A percentile compares a stretch with the other conserved stretches of the same genome.
phyloP scores from a whole-genome alignment of 2,329 filamentous ascomycete genomes.

The Aureobasidium sp. region DNA sequence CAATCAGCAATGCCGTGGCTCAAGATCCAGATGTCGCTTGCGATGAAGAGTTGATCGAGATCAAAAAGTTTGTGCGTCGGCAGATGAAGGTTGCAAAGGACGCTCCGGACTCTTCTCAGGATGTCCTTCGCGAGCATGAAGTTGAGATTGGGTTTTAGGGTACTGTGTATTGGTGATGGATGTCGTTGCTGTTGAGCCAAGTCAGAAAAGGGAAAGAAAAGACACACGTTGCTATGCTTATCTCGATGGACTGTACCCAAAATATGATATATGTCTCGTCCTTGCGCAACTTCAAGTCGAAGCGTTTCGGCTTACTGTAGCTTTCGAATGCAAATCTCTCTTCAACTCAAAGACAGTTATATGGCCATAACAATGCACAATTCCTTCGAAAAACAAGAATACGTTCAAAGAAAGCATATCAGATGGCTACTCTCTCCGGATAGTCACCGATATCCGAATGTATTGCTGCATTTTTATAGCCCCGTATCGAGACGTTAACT shows the following conservation, averaged over 20 bases:
- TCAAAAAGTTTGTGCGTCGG: background rate
- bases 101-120: background rate
- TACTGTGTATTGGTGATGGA: background rate
- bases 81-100: background rate
- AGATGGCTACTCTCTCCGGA: background rate
- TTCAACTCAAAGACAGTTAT: background rate
- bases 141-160: background rate
- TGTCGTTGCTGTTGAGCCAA: background rate
- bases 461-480: background rate
- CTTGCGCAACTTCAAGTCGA: too few relatives aligned
- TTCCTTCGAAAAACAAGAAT: background rate
- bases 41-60: background rate
- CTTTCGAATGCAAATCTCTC: background rate
- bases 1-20: background rate
- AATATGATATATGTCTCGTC: too few relatives aligned
- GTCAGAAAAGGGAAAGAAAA: background rate
- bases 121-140: background rate
- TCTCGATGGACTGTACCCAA: background rate
- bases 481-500: background rate
- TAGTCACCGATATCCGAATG: background rate
- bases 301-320: too few relatives aligned
- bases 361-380: background rate
- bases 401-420: background rate
- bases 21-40: background rate
- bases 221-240: background rate